Evolutionary conservation across 2,329 filamentous ascomycete species (phyloP), one percentile per base, ranked within the genome.

Genomic region (Aureobasidium sp.): DNA sequence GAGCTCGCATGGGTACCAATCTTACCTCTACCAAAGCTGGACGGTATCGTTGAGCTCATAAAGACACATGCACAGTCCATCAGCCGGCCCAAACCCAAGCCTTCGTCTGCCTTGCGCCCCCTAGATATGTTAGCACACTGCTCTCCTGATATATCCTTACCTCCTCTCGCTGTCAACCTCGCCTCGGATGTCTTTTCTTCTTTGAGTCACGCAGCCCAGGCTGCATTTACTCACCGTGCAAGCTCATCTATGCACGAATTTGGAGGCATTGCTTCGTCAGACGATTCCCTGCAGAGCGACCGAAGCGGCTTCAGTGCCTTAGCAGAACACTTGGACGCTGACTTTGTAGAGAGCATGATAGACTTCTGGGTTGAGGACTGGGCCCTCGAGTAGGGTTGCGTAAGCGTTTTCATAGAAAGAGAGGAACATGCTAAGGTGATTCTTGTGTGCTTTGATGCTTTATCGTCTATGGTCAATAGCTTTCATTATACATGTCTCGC

Each of bases 351-450:
- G 25, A 67, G 68, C n/a, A 65, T 77, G 45, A 54, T 71, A n/a
- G 67, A 68, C 13, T 76, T 75, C 62, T 77, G 75, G 74, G 63
- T 57, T 29, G 65, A 67, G 38, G 72, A 75, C 62, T 67, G 64
- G 63, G 58, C 62, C 25, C 60, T 65, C 31, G 69, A 71, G 29
- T 74, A 29, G n/a, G 9, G 11, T 21, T 2, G 29, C 19, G 27
- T 3, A 23, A n/a, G 7, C 23, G 10, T n/a, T n/a, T 7, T 3
- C 11, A 15, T 19, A 42, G 31, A 23, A 8, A 17, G 2, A 17
- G 17, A 21, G 15, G 17, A 27, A 25, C 9, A 17, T 17, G 21
- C 43, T 17, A 35, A 55, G 17, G 27, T 25, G 25, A 25, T 45
- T 27, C 29, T 46, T n/a, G 13, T 17, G 10, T 38, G 55, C 42